Evolutionary conservation across 2,329 filamentous ascomycete species (phyloP).

Genomic region (Lizonia empirigonia): DNA sequence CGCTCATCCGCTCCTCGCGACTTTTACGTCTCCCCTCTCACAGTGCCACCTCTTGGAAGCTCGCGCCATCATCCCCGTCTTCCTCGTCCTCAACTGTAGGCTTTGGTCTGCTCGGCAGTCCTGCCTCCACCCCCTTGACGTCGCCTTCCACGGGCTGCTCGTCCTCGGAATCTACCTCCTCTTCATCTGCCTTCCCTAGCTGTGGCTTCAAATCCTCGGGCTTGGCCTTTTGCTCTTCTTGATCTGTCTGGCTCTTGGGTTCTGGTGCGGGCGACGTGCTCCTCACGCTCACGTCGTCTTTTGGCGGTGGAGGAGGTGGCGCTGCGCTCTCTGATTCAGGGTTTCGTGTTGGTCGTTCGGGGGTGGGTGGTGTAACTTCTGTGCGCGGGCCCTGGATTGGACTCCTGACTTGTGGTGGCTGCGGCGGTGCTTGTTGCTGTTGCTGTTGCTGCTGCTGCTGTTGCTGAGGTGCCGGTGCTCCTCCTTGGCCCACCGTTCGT

Average conservation of each 20-base stretch:
- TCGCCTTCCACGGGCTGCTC: slow-evolving; percentile 28
- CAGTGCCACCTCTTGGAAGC: slow-evolving; percentile 42
- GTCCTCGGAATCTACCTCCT: slow-evolving; percentile 32
- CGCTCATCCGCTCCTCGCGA: not conserved
- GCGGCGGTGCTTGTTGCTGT: slow-evolving; percentile 17
- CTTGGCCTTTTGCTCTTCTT: slow-evolving; percentile 41
- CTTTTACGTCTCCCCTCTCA: not conserved
- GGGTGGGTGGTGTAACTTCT: slow-evolving; percentile 58
- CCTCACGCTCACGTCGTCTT: slow-evolving; percentile 36
- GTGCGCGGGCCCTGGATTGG: slow-evolving; percentile 53
- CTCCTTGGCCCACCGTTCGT: slow-evolving; percentile 56
- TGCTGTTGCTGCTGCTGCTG: slow-evolving; percentile 24
- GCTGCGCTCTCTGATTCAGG: slow-evolving; percentile 30
- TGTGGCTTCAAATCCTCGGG: slow-evolving; percentile 43
- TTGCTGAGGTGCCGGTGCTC: slow-evolving; percentile 32
- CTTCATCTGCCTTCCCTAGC: slow-evolving; percentile 33
- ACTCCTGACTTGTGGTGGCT: slow-evolving; percentile 33
- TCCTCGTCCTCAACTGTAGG: slow-evolving; percentile 39
- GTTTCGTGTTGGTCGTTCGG: slow-evolving; percentile 47
- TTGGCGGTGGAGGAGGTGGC: slow-evolving; percentile 44
- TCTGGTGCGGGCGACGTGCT: slow-evolving; percentile 33
- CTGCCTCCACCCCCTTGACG: slow-evolving; percentile 36
- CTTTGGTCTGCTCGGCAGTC: slow-evolving; percentile 36
- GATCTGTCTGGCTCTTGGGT: slow-evolving; percentile 37
- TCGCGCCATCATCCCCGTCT: slow-evolving; percentile 37